Percentiles rank a stretch among this genome's conserved stretches.
Evolutionary conservation across 148 eudicot genomes (phyloP).

Genomic region (Rhododendron simsii): DNA sequence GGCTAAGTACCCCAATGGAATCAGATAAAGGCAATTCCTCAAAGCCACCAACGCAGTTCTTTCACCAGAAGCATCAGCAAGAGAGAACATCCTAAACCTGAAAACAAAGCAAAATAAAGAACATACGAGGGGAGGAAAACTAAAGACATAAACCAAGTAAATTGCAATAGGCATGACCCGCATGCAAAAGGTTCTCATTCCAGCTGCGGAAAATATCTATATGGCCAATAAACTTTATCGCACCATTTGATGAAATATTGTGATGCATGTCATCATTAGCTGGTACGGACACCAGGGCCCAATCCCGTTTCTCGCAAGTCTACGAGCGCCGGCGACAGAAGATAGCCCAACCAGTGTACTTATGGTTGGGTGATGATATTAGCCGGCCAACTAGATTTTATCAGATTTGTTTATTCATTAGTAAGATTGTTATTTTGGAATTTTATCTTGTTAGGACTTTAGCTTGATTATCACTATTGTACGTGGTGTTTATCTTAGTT

Average conservation of each 20-base stretch:
- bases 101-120: background rate
- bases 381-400: no score
- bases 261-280: background rate
- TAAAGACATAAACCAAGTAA: slow-evolving; percentile 8
- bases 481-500: no score
- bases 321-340: no score
- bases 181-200: background rate
- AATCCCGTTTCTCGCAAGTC: no score
- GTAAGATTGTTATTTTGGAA: no score
- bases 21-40: slow-evolving; percentile 88
- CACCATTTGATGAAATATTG: background rate
- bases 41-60: slow-evolving; percentile 89
- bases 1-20: slow-evolving; percentile 91
- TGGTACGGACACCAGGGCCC: background rate
- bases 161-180: background rate
- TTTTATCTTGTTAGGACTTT: no score
- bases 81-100: slow-evolving; percentile 93
- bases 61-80: slow-evolving; percentile 70
- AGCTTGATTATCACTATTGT: no score
- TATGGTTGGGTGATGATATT: no score
- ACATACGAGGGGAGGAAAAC: background rate
- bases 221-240: background rate
- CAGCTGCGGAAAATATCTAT: background rate
- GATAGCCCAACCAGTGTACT: no score
- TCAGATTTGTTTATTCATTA: no score